A percentile compares a stretch with the other conserved stretches of the same genome.
These are phyloP conservation scores for Neurospora tetraspora DNA, from an alignment of 495 filamentous ascomycete species.

Conservation along the genomic window DNA sequence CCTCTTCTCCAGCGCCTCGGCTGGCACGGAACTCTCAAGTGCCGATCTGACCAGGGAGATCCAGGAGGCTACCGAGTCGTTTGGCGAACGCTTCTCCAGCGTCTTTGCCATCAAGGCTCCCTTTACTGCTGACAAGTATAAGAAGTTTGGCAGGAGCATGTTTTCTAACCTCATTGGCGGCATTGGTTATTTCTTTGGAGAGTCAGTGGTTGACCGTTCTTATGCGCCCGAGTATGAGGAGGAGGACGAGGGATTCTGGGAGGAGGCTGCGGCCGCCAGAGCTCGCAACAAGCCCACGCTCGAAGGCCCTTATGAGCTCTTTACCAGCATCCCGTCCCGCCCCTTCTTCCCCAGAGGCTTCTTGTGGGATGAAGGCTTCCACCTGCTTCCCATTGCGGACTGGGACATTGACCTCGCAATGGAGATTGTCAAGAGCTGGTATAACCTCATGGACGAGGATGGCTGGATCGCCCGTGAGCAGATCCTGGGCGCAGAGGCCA, in stretches of 20 bases:
- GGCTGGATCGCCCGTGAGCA: constrained; percentile 98
- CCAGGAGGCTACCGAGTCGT: constrained; percentile 50
- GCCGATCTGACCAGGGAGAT: constrained; percentile 62
- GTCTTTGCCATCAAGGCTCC: constrained; percentile 67
- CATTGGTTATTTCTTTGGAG: constrained; percentile 89
- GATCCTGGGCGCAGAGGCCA: constrained; percentile 87
- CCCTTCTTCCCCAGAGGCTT: constrained; percentile 97
- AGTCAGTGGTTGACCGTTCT: constrained; percentile 78
- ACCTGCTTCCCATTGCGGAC: constrained; percentile 82
- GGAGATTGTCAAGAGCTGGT: constrained; percentile 92
- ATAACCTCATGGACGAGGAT: constrained; percentile 89
- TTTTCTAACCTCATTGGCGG: constrained; percentile 92
- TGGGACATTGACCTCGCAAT: constrained; percentile 90
- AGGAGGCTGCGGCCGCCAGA: constrained; percentile 68
- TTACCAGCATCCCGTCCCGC: constrained; percentile 84
- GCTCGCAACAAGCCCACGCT: constrained; percentile 50
- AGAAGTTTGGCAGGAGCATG: constrained; percentile 75
- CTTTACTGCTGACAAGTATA: constrained; percentile 62
- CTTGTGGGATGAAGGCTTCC: constrained; percentile 97
- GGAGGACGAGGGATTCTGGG: constrained; percentile 95
- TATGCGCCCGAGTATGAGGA: constrained; percentile 88
- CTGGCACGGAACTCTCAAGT: constrained; percentile 46
- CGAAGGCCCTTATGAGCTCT: constrained; percentile 83
- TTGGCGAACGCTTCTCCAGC: constrained; percentile 62
- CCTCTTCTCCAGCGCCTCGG: constrained; percentile 75